Percentiles rank a stretch among this genome's conserved stretches.
These are phyloP conservation scores for Tylopilus sp. DNA, from an alignment of 1,284 basidiomycete species.

Conservation along the genomic window DNA sequence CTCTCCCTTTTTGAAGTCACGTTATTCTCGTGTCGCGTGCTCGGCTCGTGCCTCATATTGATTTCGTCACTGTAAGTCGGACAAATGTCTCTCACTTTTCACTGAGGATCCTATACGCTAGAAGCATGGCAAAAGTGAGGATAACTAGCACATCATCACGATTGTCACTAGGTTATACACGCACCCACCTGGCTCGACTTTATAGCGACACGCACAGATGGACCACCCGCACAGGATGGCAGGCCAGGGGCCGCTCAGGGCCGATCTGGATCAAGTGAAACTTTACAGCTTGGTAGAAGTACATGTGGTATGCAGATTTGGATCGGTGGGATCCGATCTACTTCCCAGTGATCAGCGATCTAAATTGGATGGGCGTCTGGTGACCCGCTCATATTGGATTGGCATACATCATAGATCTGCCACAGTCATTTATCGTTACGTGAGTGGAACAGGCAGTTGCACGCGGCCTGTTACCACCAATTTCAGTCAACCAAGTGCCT, in stretches of 20 bases:
- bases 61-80: not conserved
- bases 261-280: not conserved
- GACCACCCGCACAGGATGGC: slow-evolving; percentile 31
- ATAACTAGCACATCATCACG: not conserved
- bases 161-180: not conserved
- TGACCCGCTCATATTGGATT: slow-evolving; percentile 2
- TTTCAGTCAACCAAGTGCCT: slow-evolving; percentile 3
- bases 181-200: not conserved
- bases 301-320: slow-evolving; percentile 7
- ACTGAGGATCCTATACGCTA: not conserved
- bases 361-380: not conserved
- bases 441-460: not conserved
- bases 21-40: not conserved
- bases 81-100: not conserved
- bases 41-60: not conserved
- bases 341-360: slow-evolving; percentile 2
- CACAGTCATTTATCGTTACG: slow-evolving; percentile 1
- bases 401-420: slow-evolving; percentile 3
- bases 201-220: not conserved
- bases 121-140: not conserved
- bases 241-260: slow-evolving; percentile 3
- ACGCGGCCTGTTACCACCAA: not conserved
- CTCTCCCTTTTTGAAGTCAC: not conserved
- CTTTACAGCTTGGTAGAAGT: slow-evolving; percentile 29
- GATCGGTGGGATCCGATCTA: slow-evolving; percentile 1